These are phyloP conservation scores for Candida buenavistaensis DNA, from an alignment of 1,139 yeast genomes.

Conservation along the genomic window DNA sequence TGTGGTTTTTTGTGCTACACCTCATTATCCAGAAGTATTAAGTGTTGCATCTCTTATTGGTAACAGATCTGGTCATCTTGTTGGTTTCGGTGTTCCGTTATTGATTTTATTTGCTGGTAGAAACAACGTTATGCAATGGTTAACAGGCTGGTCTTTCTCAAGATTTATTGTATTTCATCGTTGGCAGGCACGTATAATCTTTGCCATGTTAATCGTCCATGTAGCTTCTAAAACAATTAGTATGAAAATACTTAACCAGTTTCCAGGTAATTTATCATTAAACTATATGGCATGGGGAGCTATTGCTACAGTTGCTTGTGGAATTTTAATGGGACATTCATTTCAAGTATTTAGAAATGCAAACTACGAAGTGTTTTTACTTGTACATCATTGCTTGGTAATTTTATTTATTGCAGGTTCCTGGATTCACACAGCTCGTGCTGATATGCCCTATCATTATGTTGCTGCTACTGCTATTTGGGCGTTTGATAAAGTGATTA, in stretches of 20 bases:
- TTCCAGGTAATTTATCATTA: constrained; percentile 25
- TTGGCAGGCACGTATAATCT: constrained; percentile 23
- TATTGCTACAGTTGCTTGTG: constrained; percentile 38
- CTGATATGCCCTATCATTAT: constrained; percentile 15
- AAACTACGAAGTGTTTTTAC: constrained; percentile 59
- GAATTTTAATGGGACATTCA: constrained; percentile 35
- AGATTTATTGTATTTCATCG: constrained; percentile 22
- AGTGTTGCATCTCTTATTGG: constrained; percentile 20
- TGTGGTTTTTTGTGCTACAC: constrained; percentile 15
- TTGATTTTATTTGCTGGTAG: constrained; percentile 26
- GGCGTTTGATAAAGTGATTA: constrained; percentile 27
- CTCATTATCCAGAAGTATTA: constrained; percentile 14
- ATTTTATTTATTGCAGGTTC: constrained; percentile 50
- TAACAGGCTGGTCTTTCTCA: constrained; percentile 24
- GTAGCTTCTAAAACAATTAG: constrained; percentile 14
- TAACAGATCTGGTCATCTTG: constrained; percentile 26
- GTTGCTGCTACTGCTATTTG: constrained; percentile 25
- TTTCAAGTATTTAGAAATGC: constrained; percentile 40
- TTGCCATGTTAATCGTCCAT: constrained; percentile 19
- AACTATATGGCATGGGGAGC: constrained; percentile 50
- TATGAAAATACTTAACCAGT: constrained; percentile 16
- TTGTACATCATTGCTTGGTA: constrained; percentile 53
- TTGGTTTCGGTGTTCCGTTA: constrained; percentile 21
- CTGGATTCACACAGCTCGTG: constrained; percentile 48
- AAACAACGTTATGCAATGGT: constrained; percentile 25